Percentiles rank a stretch among this genome's conserved stretches.
Evolutionary conservation across 257 asterid genomes (phyloP).

Genomic region (Plectranthus barbatus): DNA sequence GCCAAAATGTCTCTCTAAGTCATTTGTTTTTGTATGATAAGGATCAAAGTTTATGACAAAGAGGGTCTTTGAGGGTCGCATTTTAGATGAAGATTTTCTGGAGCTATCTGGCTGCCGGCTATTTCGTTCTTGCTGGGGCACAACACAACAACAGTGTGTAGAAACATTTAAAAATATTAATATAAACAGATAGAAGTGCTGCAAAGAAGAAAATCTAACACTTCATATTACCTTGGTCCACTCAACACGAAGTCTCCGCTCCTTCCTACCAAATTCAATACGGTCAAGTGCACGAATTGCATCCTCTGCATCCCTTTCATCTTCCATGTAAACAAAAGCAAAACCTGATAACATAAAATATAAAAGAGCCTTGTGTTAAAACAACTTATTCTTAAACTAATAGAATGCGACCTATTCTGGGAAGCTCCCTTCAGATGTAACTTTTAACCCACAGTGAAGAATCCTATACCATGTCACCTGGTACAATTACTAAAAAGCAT

Average conservation of each 20-base stretch:
- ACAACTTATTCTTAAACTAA: neutral
- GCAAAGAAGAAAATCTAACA: neutral
- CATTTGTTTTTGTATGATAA: constrained; percentile 53
- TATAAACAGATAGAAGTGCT: neutral
- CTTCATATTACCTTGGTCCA: constrained; percentile 63
- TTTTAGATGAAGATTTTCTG: constrained; percentile 38
- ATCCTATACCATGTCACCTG: constrained; percentile 29
- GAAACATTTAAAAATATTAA: neutral
- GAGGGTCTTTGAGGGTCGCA: constrained; percentile 57
- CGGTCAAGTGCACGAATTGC: constrained; percentile 77
- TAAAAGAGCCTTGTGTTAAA: neutral
- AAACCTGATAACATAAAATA: constrained; percentile 21
- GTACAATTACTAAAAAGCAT: constrained; percentile 28
- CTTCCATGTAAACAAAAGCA: constrained; percentile 72
- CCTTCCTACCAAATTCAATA: constrained; percentile 69
- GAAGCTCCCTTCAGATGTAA: constrained; percentile 13
- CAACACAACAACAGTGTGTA: constrained; percentile 1
- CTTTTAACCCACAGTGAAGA: constrained; percentile 16
- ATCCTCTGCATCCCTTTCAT: constrained; percentile 84
- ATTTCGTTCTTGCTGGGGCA: constrained; percentile 58
- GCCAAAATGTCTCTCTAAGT: constrained; percentile 73
- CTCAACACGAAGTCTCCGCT: constrained; percentile 83
- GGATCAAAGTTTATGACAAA: constrained; percentile 88
- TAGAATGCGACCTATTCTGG: neutral
- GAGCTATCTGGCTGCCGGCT: constrained; percentile 45